A percentile compares a stretch with the other conserved stretches of the same genome.
Evolutionary conservation across 2,329 filamentous ascomycete species (phyloP).

Genomic region (Thermothelomyces thermophilus): DNA sequence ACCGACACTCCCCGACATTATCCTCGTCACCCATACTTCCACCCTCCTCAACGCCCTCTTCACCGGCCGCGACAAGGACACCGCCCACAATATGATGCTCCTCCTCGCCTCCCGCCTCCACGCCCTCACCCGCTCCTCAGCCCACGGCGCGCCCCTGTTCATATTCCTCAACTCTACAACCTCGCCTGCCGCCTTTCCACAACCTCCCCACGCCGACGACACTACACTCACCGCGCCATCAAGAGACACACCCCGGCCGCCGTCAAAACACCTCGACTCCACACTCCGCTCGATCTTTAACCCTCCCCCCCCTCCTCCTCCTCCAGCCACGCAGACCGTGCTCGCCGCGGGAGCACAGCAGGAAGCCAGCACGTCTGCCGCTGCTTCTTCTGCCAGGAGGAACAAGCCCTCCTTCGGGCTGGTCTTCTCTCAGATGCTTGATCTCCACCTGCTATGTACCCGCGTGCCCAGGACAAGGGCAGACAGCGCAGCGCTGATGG

Average conservation of each 20-base stretch:
- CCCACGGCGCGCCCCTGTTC: slow-evolving; percentile 39
- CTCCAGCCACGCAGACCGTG: background rate
- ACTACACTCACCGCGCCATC: background rate
- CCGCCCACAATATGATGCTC: slow-evolving; percentile 44
- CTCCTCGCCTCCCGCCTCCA: slow-evolving; percentile 43
- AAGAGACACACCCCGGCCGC: slow-evolving; percentile 5
- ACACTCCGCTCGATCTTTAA: slow-evolving; percentile 47
- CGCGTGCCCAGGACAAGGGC: slow-evolving; percentile 34
- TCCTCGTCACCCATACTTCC: slow-evolving; percentile 51
- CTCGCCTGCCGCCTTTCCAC: slow-evolving; percentile 11
- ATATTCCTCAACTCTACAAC: slow-evolving; percentile 50
- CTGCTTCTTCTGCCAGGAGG: slow-evolving; percentile 19
- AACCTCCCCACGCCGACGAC: background rate
- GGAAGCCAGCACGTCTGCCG: background rate
- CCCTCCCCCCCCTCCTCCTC: slow-evolving; percentile 24
- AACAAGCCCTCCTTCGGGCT: slow-evolving; percentile 47
- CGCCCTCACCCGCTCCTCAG: slow-evolving; percentile 36
- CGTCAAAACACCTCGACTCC: slow-evolving; percentile 31
- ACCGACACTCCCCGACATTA: slow-evolving; percentile 34
- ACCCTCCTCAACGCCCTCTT: slow-evolving; percentile 47
- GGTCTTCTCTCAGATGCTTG: slow-evolving; percentile 48
- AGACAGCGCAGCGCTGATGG: slow-evolving; percentile 30
- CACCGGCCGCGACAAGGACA: slow-evolving; percentile 38
- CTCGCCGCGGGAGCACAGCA: background rate
- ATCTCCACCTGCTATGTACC: slow-evolving; percentile 49